Conservation (phyloP, 2,329 filamentous ascomycete species). For the Sporothrix schenckii region DNA sequence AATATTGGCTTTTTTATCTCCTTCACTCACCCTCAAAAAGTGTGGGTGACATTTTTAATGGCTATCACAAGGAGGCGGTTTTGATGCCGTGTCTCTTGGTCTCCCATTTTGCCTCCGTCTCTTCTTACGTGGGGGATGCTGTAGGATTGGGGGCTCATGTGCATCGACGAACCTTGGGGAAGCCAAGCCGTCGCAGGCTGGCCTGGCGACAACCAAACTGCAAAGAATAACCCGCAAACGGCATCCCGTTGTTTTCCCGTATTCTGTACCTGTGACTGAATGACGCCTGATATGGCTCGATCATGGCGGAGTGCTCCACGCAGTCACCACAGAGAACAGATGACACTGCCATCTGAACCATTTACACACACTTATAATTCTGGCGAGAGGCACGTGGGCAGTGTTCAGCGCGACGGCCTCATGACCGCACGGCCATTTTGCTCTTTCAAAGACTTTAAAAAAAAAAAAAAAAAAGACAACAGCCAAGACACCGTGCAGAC, state of each 20-base stretch:
- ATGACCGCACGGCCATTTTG: neutral
- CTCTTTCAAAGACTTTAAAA: too few species aligned
- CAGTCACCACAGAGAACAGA: neutral
- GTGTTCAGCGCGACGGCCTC: neutral
- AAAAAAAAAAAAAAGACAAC: neutral
- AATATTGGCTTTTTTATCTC: neutral
- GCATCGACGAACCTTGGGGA: slow-evolving; percentile 1
- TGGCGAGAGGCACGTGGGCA: slow-evolving; percentile 1
- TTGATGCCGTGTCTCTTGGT: neutral
- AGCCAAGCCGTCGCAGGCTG: neutral
- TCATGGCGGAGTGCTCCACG: neutral
- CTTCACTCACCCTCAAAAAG: neutral
- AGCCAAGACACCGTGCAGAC: slow-evolving; percentile 1
- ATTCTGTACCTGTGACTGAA: neutral
- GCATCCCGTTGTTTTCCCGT: neutral
- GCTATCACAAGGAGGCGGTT: slow-evolving; percentile 13
- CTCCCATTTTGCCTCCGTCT: neutral
- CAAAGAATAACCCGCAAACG: neutral
- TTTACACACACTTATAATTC: neutral
- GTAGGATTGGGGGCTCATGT: neutral
- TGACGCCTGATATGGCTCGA: neutral
- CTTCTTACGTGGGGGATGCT: neutral
- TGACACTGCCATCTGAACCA: neutral
- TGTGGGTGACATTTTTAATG: slow-evolving; percentile 12
- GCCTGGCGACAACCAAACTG: neutral